phyloP scores from a whole-genome alignment of 495 filamentous ascomycete species.

The Aspergillus wentii region DNA sequence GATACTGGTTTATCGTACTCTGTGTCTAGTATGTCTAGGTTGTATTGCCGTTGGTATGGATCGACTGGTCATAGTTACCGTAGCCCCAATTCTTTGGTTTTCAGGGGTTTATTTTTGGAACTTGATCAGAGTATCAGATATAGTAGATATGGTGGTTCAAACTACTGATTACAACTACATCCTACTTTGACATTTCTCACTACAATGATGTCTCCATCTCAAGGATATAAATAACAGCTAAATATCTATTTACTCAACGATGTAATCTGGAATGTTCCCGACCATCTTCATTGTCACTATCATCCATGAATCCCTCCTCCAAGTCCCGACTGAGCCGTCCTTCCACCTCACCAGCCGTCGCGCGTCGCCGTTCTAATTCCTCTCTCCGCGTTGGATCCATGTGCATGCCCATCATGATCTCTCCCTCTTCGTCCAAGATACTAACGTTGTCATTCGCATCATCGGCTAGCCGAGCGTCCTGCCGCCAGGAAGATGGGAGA shows the following conservation, averaged over 20 bases:
- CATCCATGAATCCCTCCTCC: constrained; percentile 79
- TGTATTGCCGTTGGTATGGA: too few species aligned
- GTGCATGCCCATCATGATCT: constrained; percentile 57
- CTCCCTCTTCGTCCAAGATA: constrained; percentile 65
- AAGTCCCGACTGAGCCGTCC: constrained; percentile 74
- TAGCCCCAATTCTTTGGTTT: too few species aligned
- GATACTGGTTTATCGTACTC: too few species aligned
- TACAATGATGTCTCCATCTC: too few species aligned
- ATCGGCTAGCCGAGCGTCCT: constrained; percentile 32
- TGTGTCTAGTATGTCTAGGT: too few species aligned
- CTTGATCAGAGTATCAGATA: too few species aligned
- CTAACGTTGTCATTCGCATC: constrained; percentile 58
- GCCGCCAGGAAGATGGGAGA: constrained; percentile 52
- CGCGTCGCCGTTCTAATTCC: constrained; percentile 42
- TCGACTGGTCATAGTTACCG: too few species aligned
- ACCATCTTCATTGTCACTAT: constrained; percentile 63
- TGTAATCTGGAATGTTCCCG: constrained; percentile 1
- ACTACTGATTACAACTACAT: too few species aligned
- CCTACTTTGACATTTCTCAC: too few species aligned
- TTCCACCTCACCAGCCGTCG: constrained; percentile 33
- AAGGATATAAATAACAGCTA: too few species aligned
- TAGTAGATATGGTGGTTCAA: too few species aligned
- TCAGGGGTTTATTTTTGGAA: too few species aligned
- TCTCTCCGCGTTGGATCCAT: constrained; percentile 45
- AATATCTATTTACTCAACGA: constrained; percentile 2